Conservation (phyloP, 306 rosid species). For the Trichosanthes truncata region DNA sequence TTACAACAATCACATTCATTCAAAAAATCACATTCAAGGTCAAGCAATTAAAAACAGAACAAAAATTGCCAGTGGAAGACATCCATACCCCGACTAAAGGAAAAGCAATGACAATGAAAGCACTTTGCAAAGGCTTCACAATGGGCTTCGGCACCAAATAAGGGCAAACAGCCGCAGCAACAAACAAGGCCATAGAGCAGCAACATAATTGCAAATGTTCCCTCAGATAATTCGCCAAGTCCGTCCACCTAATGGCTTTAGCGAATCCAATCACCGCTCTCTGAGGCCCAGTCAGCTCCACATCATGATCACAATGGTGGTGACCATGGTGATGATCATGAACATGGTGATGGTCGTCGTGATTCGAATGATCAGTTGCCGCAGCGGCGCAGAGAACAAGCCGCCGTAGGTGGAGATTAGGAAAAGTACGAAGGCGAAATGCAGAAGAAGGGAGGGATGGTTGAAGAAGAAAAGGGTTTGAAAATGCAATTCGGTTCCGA, state of each 20-base stretch:
- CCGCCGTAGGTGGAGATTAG: conserved; percentile 22
- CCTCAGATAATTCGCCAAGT: conserved; percentile 56
- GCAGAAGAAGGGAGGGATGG: background rate
- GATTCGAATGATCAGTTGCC: conserved; percentile 22
- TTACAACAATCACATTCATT: background rate
- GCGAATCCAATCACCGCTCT: conserved; percentile 54
- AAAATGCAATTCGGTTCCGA: background rate
- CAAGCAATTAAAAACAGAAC: background rate
- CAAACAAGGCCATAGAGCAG: conserved; percentile 56
- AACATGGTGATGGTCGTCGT: background rate
- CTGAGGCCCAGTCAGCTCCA: conserved; percentile 48
- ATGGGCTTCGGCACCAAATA: conserved; percentile 48
- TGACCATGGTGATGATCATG: conserved; percentile 22
- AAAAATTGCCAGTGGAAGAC: background rate
- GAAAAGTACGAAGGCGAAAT: conserved; percentile 11
- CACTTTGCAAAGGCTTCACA: conserved; percentile 52
- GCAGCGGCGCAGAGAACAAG: conserved; percentile 21
- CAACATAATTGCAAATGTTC: conserved; percentile 81
- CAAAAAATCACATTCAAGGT: too few species aligned
- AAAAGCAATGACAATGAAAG: conserved; percentile 56
- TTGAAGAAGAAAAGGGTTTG: background rate
- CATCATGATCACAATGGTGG: conserved; percentile 24
- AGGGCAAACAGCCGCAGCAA: conserved; percentile 77
- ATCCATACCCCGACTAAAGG: conserved; percentile 79
- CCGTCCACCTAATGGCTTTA: conserved; percentile 65